Percentiles rank a stretch among this genome's conserved stretches.
phyloP scores from a whole-genome alignment of 2,329 filamentous ascomycete species.

The Alternaria sp. region DNA sequence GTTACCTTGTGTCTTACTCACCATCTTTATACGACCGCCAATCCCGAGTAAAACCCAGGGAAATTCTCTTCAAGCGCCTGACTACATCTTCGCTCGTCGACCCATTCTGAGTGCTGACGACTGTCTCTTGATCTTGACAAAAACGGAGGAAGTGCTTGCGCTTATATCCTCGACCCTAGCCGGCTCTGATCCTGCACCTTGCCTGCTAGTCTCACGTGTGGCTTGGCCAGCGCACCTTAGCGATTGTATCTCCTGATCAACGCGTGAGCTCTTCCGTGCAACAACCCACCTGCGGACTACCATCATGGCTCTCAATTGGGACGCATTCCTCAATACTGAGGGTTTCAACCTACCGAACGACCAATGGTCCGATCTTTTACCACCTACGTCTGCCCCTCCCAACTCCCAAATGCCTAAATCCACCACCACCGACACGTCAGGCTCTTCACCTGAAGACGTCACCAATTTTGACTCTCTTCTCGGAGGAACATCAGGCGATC shows the following conservation, averaged over 20 bases:
- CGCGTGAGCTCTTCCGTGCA: slow-evolving; percentile 44
- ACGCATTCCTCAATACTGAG: slow-evolving; percentile 49
- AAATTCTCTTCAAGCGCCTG: slow-evolving; percentile 9
- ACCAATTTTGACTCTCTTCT: slow-evolving; percentile 43
- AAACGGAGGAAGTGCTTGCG: slow-evolving; percentile 21
- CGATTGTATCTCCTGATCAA: slow-evolving; percentile 49
- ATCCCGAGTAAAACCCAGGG: slow-evolving; percentile 1
- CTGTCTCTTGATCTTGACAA: slow-evolving; percentile 11
- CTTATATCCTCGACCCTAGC: slow-evolving; percentile 39
- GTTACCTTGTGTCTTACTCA: slow-evolving; percentile 26
- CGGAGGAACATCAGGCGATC: slow-evolving; percentile 40
- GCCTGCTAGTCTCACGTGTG: slow-evolving; percentile 32
- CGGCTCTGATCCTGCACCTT: slow-evolving; percentile 25
- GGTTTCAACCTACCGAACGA: slow-evolving; percentile 48
- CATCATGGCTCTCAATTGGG: slow-evolving; percentile 53
- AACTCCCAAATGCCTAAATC: slow-evolving; percentile 48
- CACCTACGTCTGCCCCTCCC: slow-evolving; percentile 35
- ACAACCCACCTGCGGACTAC: slow-evolving; percentile 37
- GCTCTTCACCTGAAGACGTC: slow-evolving; percentile 42
- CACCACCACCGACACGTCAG: slow-evolving; percentile 43
- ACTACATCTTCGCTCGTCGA: slow-evolving; percentile 9
- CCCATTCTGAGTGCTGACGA: slow-evolving; percentile 1
- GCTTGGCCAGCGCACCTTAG: slow-evolving; percentile 35
- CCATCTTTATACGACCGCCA: slow-evolving; percentile 30
- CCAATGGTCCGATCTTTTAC: slow-evolving; percentile 49